phyloP scores from a whole-genome alignment of 257 asterid species.

The Mentha longifolia region DNA sequence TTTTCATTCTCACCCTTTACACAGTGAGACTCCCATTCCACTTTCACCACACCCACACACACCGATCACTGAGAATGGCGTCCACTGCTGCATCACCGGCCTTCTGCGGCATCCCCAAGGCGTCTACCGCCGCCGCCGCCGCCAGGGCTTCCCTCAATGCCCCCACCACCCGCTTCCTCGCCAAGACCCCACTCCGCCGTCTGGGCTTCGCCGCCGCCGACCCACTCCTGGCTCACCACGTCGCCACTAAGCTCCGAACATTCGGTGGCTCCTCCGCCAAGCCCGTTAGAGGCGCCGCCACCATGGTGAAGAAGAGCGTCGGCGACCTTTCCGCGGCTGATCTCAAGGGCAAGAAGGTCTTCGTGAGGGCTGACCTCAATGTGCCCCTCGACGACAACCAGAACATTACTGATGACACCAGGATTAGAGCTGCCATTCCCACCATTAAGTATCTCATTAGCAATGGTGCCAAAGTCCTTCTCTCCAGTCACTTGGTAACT shows the following conservation, averaged over 20 bases:
- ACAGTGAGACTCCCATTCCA: conserved; percentile 3
- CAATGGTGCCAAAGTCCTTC: conserved; percentile 73
- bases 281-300: conserved; percentile 56
- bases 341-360: conserved; percentile 72
- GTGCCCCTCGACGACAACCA: conserved; percentile 73
- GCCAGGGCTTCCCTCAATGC: conserved; percentile 38
- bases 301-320: conserved; percentile 73
- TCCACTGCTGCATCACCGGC: conserved; percentile 70
- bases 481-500: conserved; percentile 41
- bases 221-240: conserved; percentile 48
- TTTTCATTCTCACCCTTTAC: neutral
- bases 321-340: conserved; percentile 59
- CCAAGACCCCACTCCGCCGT: conserved; percentile 52
- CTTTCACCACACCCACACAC: conserved; percentile 2
- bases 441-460: conserved; percentile 63
- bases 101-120: conserved; percentile 50
- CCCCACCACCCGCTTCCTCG: conserved; percentile 61
- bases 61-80: conserved; percentile 45
- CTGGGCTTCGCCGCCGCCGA: conserved; percentile 61
- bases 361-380: conserved; percentile 77
- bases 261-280: conserved; percentile 39
- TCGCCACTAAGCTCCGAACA: conserved; percentile 61
- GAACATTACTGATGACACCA: conserved; percentile 74
- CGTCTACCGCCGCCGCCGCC: conserved; percentile 42
- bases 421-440: conserved; percentile 84